These are phyloP conservation scores for Thuidium tamariscinum DNA, from an alignment of 225 moss, liverwort and hornwort genomes.

Conservation along the genomic window DNA sequence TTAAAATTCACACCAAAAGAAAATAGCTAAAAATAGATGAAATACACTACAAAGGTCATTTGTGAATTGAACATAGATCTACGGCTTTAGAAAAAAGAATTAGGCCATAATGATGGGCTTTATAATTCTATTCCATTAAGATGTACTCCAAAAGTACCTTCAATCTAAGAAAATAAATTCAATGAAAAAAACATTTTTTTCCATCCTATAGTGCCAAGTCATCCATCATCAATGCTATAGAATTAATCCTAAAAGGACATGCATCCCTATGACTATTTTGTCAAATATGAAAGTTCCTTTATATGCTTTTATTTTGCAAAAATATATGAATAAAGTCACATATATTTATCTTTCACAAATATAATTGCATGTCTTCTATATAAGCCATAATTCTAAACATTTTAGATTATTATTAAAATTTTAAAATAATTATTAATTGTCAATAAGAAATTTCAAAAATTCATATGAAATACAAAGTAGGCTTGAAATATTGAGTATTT, in stretches of 20 bases:
- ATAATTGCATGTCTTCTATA: background rate
- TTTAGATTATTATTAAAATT: background rate
- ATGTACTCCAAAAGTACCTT: too few relatives aligned
- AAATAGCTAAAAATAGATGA: too few relatives aligned
- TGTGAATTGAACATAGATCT: too few relatives aligned
- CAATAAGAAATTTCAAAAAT: background rate
- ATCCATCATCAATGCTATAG: too few relatives aligned
- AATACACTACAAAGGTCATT: too few relatives aligned
- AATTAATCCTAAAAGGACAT: background rate
- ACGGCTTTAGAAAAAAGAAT: too few relatives aligned
- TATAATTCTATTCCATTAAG: too few relatives aligned
- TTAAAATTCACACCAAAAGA: too few relatives aligned
- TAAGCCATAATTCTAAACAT: background rate
- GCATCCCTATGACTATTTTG: background rate
- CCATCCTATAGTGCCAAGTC: too few relatives aligned
- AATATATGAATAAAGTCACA: background rate
- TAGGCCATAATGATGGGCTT: too few relatives aligned
- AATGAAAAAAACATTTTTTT: too few relatives aligned
- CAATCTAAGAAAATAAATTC: too few relatives aligned
- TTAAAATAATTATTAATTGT: background rate
- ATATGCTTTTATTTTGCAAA: background rate
- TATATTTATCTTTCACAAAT: background rate
- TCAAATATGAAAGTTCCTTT: background rate
- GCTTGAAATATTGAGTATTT: background rate
- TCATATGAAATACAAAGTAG: background rate